Evolutionary conservation across 2,329 filamentous ascomycete species (phyloP).

Genomic region (Epichloe festucae): DNA sequence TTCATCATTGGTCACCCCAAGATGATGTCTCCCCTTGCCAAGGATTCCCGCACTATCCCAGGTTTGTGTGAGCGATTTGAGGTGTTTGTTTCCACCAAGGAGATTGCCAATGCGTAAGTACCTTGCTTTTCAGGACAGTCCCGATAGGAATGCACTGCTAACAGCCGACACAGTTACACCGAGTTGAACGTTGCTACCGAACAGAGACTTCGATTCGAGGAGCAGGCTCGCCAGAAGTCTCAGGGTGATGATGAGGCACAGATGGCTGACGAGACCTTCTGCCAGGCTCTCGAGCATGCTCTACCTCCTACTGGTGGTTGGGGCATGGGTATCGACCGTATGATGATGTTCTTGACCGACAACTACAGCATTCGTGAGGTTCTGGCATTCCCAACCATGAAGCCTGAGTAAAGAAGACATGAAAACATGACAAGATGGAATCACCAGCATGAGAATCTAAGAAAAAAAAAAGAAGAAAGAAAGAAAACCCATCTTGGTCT

Average conservation of each 20-base stretch:
- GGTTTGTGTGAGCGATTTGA: slow-evolving; percentile 96
- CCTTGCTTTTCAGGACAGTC: too few species aligned
- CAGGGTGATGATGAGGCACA: slow-evolving; percentile 97
- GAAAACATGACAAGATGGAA: not conserved
- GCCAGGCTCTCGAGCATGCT: slow-evolving; percentile 76
- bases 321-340: slow-evolving; percentile 89
- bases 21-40: slow-evolving; percentile 81
- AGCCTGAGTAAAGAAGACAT: slow-evolving; percentile 31
- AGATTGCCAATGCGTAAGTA: slow-evolving; percentile 71
- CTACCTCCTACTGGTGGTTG: slow-evolving; percentile 90
- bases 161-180: slow-evolving; percentile 45
- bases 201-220: slow-evolving; percentile 72
- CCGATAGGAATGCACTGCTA: not conserved
- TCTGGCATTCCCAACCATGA: slow-evolving; percentile 95
- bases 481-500: not conserved
- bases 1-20: slow-evolving; percentile 48
- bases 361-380: slow-evolving; percentile 94
- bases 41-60: slow-evolving; percentile 70
- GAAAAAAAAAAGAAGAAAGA: too few species aligned
- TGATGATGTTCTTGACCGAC: slow-evolving; percentile 93
- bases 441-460: not conserved
- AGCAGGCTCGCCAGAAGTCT: slow-evolving; percentile 91
- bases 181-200: slow-evolving; percentile 91
- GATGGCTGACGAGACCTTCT: slow-evolving; percentile 91
- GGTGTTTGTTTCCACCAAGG: slow-evolving; percentile 66